A percentile compares a stretch with the other conserved stretches of the same genome.
phyloP scores from a whole-genome alignment of 75 land plant species.

The Azolla pinnata region DNA sequence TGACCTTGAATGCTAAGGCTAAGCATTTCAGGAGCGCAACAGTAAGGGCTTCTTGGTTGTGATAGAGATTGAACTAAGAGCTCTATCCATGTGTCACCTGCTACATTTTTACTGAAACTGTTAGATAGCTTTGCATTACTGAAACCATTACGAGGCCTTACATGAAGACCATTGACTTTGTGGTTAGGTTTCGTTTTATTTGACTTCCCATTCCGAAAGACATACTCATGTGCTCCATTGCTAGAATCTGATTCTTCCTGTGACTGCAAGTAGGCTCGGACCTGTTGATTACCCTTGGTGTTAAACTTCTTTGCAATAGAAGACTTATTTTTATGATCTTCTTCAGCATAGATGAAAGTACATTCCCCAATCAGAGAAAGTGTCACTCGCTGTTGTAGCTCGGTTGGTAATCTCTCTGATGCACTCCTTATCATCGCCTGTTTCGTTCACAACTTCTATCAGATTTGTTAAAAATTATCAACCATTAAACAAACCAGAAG shows the following conservation, averaged over 20 bases:
- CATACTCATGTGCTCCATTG: background rate
- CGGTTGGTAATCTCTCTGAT: conserved; percentile 19
- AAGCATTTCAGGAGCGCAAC: conserved; percentile 1
- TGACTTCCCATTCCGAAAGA: background rate
- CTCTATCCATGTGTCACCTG: conserved; percentile 2
- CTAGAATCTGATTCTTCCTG: conserved; percentile 2
- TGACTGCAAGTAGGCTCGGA: background rate
- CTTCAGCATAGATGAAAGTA: background rate
- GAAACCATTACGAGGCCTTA: conserved; percentile 2
- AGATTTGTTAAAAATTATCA: background rate
- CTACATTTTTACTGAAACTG: background rate
- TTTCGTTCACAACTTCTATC: background rate
- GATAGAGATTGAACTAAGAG: background rate
- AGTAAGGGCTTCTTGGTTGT: background rate
- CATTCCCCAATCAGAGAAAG: conserved; percentile 39
- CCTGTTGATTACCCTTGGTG: too few species aligned
- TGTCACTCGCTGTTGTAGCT: conserved; percentile 22
- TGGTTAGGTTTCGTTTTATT: background rate
- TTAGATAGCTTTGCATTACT: background rate
- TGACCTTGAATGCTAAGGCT: background rate
- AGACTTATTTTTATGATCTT: conserved; percentile 1
- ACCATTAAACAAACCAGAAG: background rate
- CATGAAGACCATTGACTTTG: background rate
- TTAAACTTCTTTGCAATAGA: background rate
- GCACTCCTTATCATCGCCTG: conserved; percentile 3